Base-by-base conservation (phyloP, 2,329 filamentous ascomycete genomes). In the Dothideomycetes sp. region DNA sequence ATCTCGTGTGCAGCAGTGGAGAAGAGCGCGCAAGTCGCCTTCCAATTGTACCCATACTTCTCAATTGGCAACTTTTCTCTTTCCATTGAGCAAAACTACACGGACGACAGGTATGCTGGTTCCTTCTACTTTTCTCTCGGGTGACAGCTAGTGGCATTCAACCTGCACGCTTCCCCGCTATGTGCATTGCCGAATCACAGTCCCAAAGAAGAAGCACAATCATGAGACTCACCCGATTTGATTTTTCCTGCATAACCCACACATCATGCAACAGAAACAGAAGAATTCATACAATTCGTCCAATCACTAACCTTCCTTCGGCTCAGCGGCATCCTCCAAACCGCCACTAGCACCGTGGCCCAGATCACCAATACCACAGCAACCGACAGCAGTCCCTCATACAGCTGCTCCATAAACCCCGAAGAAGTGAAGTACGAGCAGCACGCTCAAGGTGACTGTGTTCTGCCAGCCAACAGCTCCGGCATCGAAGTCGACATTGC, bases 11-110 rank as follows among this genome's bases (percentile, higher is more conserved):
- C 33, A 11, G 12, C 17, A 14, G n/a, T n/a, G n/a, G n/a, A n/a
- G n/a, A n/a, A n/a, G n/a, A 27, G 37, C 8, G 48, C 42, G 36
- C 41, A 45, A 3, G 52, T 53, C 35, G 16, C 40, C 2, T 52
- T 55, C 41, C 40, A 53, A 38, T 42, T 55, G 3, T 48, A 42
- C n/a, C 41, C 45, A 2, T 44, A 48, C 24, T 54, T 53, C 24
- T 43, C 40, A 8, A 53, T 55, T 35, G 50, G 50, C n/a, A 48
- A 54, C 36, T 55, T 55, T 40, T 41, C 42, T 24, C 18, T 55
- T 11, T 37, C 37, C 1, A 29, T 55, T 3, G 43, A 46, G 39
- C 47, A 55, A 22, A 49, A 51, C 38, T 44, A 46, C 37, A 43
- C 41, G 3, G 44, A 46, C 22, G 36, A 27, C 34, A 29, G 34